Evolutionary conservation across 2,329 filamentous ascomycete genomes (phyloP), one percentile per base, ranked within the genome.

Genomic region (Penicillium sp.): DNA sequence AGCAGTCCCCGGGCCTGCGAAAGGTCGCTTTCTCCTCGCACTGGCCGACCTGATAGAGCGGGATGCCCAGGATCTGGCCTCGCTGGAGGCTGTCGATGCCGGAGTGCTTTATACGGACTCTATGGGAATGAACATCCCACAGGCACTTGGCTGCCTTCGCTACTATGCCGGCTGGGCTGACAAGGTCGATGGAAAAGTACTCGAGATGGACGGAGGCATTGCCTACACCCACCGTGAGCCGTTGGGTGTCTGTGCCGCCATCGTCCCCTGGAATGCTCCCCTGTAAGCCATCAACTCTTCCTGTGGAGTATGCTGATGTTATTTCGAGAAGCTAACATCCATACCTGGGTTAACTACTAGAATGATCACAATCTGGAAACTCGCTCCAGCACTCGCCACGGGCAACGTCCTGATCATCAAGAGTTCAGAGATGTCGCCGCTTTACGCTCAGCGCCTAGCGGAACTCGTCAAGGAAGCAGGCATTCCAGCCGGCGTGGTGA

Each of bases 341-440:
- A 28, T 5, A 8, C n/a, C 5, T 10, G 20, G 8, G 5, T 1
- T 14, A 6, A 11, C 17, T 22, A 15, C 11, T 5, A 70, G 68
- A 17, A 70, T 71, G 68, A 71, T 71, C 17, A 70, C 68, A 0
- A 67, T 67, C 41, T 73, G 71, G 71, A 90, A 90, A 71, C 84
- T 84, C 2, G 82, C 84, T 49, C 85, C 87, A 1, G 87, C 87
- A 0, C 72, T 90, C 25, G 87, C 87, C 0, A 85, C 86, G 1
- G 88, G 88, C 1, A 90, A 88, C 71, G 84, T 86, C 1, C 88
- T 92, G 82, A 81, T 92, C 15, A 79, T 84, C 38, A 91, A 90
- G 11, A 85, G 86, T 1, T 86, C 87, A 1, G 88, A 90, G 71
- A 82, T 82, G 2, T 84, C 84, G 0, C 81, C 86, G 6, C 81